Evolutionary conservation across 495 filamentous ascomycete species (phyloP), one percentile per base, ranked within the genome.

Genomic region (Tuber brumale): DNA sequence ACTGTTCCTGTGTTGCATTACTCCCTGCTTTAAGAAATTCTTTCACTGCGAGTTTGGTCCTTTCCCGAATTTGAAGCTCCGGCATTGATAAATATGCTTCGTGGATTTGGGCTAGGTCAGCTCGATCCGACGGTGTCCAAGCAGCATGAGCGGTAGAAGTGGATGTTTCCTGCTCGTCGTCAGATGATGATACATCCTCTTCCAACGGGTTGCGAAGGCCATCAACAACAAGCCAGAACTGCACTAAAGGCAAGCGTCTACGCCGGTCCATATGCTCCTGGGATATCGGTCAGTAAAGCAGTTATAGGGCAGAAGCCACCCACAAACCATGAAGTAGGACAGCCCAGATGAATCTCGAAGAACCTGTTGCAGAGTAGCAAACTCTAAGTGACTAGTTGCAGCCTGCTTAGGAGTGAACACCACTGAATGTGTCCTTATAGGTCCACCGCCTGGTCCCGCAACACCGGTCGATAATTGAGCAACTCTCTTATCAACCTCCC

Each of bases 201-300:
- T 98, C 95, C 6, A 99, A 86, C 8, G 96, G 96, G 82, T 95
- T 97, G n/a, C 96, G 91, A 81, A 98, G 91, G 2, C 96, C 94
- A 85, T 98, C 95, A 23, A 98, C 96, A 37, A 98, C 95, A 69
- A 99, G 91, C 94, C 94, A 99, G 84, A 97, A 99, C 82, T 99
- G 96, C 1, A 99, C 95, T 57, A 97, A 85, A 21, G 91, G 88
- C 90, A 97, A 94, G 9, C 96, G 87, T 43, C 89, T 86, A 82
- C 93, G 91, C 42, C 95, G 92, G 83, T 99, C 96, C 96, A 98
- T 97, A 83, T 94, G 97, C 81, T 99, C 96, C 81, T 82, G 35
- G 72, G 39, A 9, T 4, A 8, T 18, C n/a, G 35, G 41, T 82
- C 23, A 76, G 74, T 43, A 51, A n/a, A 69, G 14, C 31, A 44